Evolutionary conservation across 179 eudicot species (phyloP).

Genomic region (Beta lomatogona): DNA sequence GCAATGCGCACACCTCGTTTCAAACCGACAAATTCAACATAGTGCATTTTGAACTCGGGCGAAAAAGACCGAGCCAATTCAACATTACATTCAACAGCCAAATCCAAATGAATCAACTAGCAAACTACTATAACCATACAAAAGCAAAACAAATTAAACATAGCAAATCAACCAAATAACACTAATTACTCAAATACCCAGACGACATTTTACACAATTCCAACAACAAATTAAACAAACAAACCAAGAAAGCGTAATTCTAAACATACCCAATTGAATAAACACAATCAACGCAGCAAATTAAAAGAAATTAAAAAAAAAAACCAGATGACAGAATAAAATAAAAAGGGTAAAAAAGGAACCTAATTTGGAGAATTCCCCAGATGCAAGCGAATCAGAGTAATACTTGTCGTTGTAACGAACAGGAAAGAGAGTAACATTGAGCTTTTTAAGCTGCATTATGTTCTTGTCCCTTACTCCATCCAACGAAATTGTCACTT

Average conservation of each 20-base stretch:
- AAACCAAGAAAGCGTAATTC: not conserved
- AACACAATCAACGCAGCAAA: not conserved
- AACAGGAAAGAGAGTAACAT: slow-evolving; percentile 80
- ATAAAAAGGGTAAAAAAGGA: not conserved
- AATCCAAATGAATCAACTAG: not conserved
- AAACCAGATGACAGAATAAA: not conserved
- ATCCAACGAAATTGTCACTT: slow-evolving; percentile 68
- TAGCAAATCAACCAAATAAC: not conserved
- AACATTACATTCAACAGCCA: not conserved
- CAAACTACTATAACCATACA: not conserved
- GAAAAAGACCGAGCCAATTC: not conserved
- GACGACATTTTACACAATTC: too few relatives aligned
- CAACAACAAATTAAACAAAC: not conserved
- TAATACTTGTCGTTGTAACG: slow-evolving; percentile 93
- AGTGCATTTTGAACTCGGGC: not conserved
- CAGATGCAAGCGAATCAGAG: slow-evolving; percentile 77
- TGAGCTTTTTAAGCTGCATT: slow-evolving; percentile 85
- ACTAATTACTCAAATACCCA: not conserved
- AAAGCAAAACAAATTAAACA: not conserved
- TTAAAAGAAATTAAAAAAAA: too few relatives aligned
- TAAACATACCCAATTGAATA: not conserved
- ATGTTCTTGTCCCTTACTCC: slow-evolving; percentile 84
- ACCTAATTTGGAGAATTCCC: slow-evolving; percentile 90
- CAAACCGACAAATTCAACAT: not conserved
- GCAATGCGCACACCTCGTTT: not conserved